phyloP scores from a whole-genome alignment of 2,329 filamentous ascomycete species.

The Seiridium unicorne region DNA sequence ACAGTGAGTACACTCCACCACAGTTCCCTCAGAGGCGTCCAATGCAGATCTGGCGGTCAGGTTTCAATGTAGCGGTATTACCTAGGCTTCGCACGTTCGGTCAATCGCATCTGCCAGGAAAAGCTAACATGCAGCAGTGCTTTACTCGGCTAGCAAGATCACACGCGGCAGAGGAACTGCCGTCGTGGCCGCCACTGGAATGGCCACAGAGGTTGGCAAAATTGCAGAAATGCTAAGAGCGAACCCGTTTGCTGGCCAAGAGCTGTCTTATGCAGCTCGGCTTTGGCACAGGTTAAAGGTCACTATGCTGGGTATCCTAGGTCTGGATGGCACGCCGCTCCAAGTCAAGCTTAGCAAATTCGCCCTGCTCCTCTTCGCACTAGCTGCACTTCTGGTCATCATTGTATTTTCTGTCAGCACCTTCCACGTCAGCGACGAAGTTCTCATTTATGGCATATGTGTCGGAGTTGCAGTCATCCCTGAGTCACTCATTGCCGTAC shows the following conservation, averaged over 20 bases:
- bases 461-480: constrained; percentile 52
- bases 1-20: constrained; percentile 29
- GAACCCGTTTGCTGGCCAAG: constrained; percentile 48
- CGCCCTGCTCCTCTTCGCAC: constrained; percentile 74
- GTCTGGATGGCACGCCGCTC: constrained; percentile 74
- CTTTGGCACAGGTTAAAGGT: constrained; percentile 42
- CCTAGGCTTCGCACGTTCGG: not conserved
- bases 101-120: not conserved
- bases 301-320: constrained; percentile 52
- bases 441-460: constrained; percentile 53
- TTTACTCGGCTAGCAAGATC: constrained; percentile 70
- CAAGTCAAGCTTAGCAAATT: constrained; percentile 85
- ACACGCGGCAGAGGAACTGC: constrained; percentile 68
- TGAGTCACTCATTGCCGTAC: constrained; percentile 58
- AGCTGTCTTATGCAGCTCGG: constrained; percentile 42
- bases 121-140: constrained; percentile 36
- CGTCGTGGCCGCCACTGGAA: constrained; percentile 68
- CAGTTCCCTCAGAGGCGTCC: not conserved
- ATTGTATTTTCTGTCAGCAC: constrained; percentile 61
- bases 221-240: constrained; percentile 70
- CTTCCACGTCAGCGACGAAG: constrained; percentile 53
- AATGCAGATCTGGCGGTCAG: not conserved
- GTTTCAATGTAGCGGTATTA: too few relatives aligned
- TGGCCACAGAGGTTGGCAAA: constrained; percentile 73
- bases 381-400: constrained; percentile 61